Conservation (phyloP, 257 asterid species). For the Datura wrightii region DNA sequence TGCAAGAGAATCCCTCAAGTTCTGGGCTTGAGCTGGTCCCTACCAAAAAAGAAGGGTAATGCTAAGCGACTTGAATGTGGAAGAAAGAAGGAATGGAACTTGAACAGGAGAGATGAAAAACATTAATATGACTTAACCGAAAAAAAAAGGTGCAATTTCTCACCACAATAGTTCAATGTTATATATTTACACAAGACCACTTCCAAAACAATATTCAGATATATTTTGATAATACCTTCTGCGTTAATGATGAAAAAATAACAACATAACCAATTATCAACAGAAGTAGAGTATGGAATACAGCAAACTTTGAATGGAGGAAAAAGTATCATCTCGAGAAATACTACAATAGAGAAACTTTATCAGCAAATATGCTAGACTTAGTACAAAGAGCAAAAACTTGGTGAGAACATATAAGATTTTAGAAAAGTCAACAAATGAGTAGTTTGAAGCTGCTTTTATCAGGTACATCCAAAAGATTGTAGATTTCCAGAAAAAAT, state of each 20-base stretch:
- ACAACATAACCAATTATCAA: not conserved
- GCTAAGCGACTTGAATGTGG: not conserved
- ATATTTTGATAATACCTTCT: not conserved
- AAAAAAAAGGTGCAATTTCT: not conserved
- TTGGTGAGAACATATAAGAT: not conserved
- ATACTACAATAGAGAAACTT: not conserved
- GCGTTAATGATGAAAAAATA: not conserved
- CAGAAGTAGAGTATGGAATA: not conserved
- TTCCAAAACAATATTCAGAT: not conserved
- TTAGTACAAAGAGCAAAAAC: not conserved
- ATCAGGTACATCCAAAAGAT: not conserved
- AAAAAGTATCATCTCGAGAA: not conserved
- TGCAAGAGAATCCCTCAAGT: constrained; percentile 80
- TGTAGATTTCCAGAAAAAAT: not conserved
- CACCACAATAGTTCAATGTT: not conserved
- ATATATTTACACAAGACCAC: not conserved
- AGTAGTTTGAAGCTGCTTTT: constrained; percentile 1
- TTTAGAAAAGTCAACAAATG: not conserved
- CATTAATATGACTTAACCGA: not conserved
- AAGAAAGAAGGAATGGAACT: not conserved
- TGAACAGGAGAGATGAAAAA: not conserved
- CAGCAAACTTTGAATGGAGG: constrained; percentile 2
- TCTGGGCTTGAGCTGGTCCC: constrained; percentile 99
- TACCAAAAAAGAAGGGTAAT: constrained; percentile 30
- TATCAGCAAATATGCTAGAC: constrained; percentile 3